Evolutionary conservation across 1,284 basidiomycete genomes (phyloP), one percentile per base, ranked within the genome.

Genomic region (Uromyces viciae-fabae): DNA sequence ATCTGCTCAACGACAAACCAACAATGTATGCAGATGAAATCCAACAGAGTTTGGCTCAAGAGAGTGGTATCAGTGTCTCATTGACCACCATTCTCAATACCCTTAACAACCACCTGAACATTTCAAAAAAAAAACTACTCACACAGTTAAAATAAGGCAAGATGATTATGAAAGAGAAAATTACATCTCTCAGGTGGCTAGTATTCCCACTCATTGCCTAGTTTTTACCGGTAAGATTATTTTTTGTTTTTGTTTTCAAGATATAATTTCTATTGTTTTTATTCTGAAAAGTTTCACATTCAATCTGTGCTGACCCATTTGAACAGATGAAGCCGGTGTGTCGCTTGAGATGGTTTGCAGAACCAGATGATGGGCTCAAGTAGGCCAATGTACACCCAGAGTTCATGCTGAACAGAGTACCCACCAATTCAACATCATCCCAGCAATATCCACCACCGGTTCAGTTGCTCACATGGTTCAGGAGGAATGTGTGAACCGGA

Each of bases 311-410:
- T n/a, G n/a, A n/a, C n/a, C n/a, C n/a, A n/a, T n/a, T n/a, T n/a
- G n/a, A n/a, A 19, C 17, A 72, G 69, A 72, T 72, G 69, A 72
- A n/a, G n/a, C 40, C 52, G 69, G 69, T 31, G 33, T 72, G 1
- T 72, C 22, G 5, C 33, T 17, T 31, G 46, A 72, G n/a, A 43
- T 33, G 7, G 69, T 72, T 19, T 3, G 43, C 22, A 19, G 31
- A 3, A 71, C 68, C 5, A 11, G 28, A 46, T 36, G 68, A 3
- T 71, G 68, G 68, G 69, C 69, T 4, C 43, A 22, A 72, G 19
- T 31, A n/a, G 69, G 69, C 9, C 3, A 72, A 28, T 22, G 33
- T 5, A 72, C 46, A 33, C 9, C 2, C 22, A 4, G 68, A 31
- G 43, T 14, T 22, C 25, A 40, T 4, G 7, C 4, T 15, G 46